These are phyloP conservation scores for Astrephomene gubernaculifera DNA, from an alignment of 139 green algal species.

Conservation along the genomic window DNA sequence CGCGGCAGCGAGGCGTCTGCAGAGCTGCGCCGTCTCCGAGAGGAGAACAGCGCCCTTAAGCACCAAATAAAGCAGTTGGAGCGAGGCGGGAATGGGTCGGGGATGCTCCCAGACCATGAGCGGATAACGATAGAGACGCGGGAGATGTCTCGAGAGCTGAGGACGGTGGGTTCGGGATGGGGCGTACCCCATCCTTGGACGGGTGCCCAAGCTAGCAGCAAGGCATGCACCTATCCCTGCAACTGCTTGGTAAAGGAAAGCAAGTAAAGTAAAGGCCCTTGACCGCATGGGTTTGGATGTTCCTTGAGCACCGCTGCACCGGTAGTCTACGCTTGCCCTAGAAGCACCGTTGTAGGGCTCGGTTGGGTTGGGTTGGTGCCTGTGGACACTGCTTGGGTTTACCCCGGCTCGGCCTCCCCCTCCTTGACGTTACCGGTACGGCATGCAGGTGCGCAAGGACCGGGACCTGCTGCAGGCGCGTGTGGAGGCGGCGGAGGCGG, in stretches of 20 bases:
- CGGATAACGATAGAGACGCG: slow-evolving; percentile 43
- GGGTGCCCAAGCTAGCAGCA: too few species aligned
- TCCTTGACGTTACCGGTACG: neutral
- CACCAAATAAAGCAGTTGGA: slow-evolving; percentile 62
- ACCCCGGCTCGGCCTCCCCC: neutral
- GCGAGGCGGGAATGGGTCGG: neutral
- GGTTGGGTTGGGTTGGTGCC: too few species aligned
- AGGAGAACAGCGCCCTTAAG: slow-evolving; percentile 73
- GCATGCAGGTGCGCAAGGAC: slow-evolving; percentile 73
- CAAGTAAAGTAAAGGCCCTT: too few species aligned
- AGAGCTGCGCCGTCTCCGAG: slow-evolving; percentile 68
- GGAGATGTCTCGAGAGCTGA: slow-evolving; percentile 64
- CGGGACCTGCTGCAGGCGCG: slow-evolving; percentile 68
- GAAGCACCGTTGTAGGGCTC: too few species aligned
- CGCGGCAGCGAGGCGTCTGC: slow-evolving; percentile 18
- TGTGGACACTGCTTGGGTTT: too few species aligned
- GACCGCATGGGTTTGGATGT: too few species aligned
- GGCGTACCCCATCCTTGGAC: too few species aligned
- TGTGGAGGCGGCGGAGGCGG: slow-evolving; percentile 65
- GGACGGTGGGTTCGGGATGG: slow-evolving; percentile 37
- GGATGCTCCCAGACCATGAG: neutral
- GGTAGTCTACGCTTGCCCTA: too few species aligned
- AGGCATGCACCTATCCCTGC: too few species aligned
- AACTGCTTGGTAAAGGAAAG: too few species aligned
- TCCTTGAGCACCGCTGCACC: too few species aligned